Conservation (phyloP, 176 grass and related monocot genomes). For the Luzula sylvatica region DNA sequence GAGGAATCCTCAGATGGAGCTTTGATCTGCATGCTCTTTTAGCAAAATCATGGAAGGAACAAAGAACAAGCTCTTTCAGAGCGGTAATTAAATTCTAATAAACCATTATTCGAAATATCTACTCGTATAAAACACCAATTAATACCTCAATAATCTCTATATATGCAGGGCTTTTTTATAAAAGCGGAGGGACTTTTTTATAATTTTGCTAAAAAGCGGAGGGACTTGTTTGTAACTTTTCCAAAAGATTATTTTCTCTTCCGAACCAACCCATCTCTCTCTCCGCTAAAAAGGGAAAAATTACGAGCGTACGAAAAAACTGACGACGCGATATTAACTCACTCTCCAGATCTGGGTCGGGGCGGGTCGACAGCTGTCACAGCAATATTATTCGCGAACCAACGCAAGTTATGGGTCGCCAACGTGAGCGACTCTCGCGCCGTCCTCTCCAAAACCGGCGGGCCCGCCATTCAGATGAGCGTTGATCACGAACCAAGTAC, state of each 20-base stretch:
- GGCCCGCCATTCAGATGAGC: conserved; percentile 14
- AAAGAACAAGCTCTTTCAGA: conserved; percentile 48
- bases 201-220: no score
- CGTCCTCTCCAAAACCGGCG: conserved; percentile 21
- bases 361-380: conserved; percentile 38
- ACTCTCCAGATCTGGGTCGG: conserved; percentile 26
- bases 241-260: no score
- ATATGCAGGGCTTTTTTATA: no score
- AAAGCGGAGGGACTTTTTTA: no score
- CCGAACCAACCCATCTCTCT: no score
- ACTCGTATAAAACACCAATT: neutral
- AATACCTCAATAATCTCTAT: neutral
- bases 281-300: no score
- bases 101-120: neutral
- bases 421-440: conserved; percentile 33
- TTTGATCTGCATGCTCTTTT: conserved; percentile 83
- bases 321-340: conserved; percentile 31
- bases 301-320: conserved; percentile 38
- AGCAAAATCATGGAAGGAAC: conserved; percentile 69
- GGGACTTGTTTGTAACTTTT: no score
- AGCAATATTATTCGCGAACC: conserved; percentile 25
- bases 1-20: conserved; percentile 85
- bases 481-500: conserved; percentile 31
- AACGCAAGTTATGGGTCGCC: conserved; percentile 29
- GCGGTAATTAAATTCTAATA: conserved; percentile 28